phyloP scores from a whole-genome alignment of 495 filamentous ascomycete species.

The Geopyxis carbonaria region DNA sequence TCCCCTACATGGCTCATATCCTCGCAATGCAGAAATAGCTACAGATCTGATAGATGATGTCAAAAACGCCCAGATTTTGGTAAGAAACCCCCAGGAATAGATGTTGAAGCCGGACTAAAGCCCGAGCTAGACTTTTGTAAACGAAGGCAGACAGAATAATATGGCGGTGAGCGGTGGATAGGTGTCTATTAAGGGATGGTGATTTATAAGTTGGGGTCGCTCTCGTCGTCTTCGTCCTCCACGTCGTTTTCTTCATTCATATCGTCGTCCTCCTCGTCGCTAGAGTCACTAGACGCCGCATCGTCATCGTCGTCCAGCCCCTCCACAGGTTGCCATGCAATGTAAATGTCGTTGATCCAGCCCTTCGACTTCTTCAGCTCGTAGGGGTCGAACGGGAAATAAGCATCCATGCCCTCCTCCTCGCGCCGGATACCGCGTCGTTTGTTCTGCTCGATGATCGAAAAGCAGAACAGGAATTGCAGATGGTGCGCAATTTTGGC shows the following conservation, averaged over 20 bases:
- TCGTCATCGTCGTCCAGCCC: constrained; percentile 48
- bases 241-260: constrained; percentile 24
- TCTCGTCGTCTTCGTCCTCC: constrained; percentile 14
- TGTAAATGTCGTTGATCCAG: constrained; percentile 75
- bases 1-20: no score
- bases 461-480: constrained; percentile 70
- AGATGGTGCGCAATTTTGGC: constrained; percentile 71
- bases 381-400: constrained; percentile 92
- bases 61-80: no score
- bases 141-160: no score
- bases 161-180: no score
- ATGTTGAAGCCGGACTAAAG: no score
- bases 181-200: no score
- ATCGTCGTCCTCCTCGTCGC: constrained; percentile 32
- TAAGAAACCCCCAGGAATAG: no score
- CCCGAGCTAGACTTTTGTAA: no score
- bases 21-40: no score
- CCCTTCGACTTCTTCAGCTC: constrained; percentile 56
- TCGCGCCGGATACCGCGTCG: constrained; percentile 38
- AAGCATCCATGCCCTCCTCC: constrained; percentile 47
- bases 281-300: constrained; percentile 31
- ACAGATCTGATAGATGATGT: no score
- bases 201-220: no score
- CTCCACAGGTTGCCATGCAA: constrained; percentile 63
- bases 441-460: constrained; percentile 82